Percentiles rank a stretch among this genome's conserved stretches.
phyloP scores from a whole-genome alignment of 495 filamentous ascomycete genomes.

The Rhizodiscina lignyota region DNA sequence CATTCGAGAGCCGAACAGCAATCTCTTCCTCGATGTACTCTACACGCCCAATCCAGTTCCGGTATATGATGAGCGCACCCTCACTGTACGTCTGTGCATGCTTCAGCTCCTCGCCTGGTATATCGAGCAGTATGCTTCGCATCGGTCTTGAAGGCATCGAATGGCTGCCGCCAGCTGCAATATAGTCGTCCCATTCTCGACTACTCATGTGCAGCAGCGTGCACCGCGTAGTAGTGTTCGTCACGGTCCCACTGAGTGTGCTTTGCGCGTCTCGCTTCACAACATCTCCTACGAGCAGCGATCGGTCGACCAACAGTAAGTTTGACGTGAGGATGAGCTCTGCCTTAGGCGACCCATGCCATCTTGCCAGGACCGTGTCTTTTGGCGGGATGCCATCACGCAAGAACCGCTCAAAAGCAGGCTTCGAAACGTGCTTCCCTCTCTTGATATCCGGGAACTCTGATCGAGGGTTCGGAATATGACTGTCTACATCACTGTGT shows the following conservation, averaged over 20 bases:
- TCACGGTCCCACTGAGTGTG: conserved; percentile 25
- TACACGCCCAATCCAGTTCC: conserved; percentile 22
- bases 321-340: conserved; percentile 16
- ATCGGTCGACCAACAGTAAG: conserved; percentile 20
- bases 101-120: conserved; percentile 17
- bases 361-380: conserved; percentile 19
- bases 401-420: conserved; percentile 8
- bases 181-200: neutral
- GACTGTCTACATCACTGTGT: too few relatives aligned
- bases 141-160: conserved; percentile 1
- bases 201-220: conserved; percentile 6
- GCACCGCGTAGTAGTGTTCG: conserved; percentile 15
- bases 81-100: conserved; percentile 14
- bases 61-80: conserved; percentile 20
- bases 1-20: conserved; percentile 17
- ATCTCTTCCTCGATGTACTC: conserved; percentile 14
- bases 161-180: conserved; percentile 1
- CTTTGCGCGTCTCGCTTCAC: conserved; percentile 19
- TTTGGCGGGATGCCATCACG: conserved; percentile 19
- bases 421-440: neutral
- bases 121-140: conserved; percentile 4
- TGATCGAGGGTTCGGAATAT: too few relatives aligned
- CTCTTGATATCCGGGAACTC: too few relatives aligned
- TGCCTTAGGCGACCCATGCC: conserved; percentile 8
- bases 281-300: conserved; percentile 22